A percentile compares a stretch with the other conserved stretches of the same genome.
Evolutionary conservation across 441 rosid species (phyloP).

Genomic region (Eruca vesicaria): DNA sequence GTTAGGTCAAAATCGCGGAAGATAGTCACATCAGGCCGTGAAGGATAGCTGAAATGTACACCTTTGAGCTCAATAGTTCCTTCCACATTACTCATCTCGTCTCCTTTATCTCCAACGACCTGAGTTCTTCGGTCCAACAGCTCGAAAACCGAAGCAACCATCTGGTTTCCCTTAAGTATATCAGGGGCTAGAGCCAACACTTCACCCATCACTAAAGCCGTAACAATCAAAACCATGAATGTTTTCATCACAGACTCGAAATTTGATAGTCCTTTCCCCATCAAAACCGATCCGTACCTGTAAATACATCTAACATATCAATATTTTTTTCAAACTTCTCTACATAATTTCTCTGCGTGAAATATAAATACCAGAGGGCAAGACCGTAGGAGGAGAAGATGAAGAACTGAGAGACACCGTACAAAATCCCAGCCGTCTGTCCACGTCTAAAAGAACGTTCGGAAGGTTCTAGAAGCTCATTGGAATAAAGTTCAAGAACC

Average conservation of each 20-base stretch:
- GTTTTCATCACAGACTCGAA: conserved; percentile 89
- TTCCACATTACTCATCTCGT: conserved; percentile 58
- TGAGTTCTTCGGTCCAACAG: conserved; percentile 66
- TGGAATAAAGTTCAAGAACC: conserved; percentile 68
- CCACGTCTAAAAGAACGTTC: conserved; percentile 73
- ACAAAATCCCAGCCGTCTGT: conserved; percentile 81
- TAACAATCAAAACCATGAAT: conserved; percentile 89
- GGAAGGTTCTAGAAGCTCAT: conserved; percentile 77
- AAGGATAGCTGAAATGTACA: conserved; percentile 73
- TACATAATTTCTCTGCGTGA: not conserved
- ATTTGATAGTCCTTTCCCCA: conserved; percentile 75
- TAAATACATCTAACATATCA: not conserved
- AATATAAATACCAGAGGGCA: conserved; percentile 58
- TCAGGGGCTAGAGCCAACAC: conserved; percentile 85
- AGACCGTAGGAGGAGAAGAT: conserved; percentile 97
- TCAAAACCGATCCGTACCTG: conserved; percentile 78
- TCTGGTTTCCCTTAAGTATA: conserved; percentile 84
- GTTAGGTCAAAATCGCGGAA: conserved; percentile 65
- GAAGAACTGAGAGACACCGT: conserved; percentile 92
- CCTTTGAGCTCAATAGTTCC: conserved; percentile 71
- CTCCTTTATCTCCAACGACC: conserved; percentile 59
- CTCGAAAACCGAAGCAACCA: conserved; percentile 89
- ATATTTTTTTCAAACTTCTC: not conserved
- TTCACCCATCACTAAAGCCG: conserved; percentile 96
- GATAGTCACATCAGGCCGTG: conserved; percentile 73